These are phyloP conservation scores for Parasitella parasitica DNA, from an alignment of 371 early-diverging fungal genomes.

Conservation along the genomic window DNA sequence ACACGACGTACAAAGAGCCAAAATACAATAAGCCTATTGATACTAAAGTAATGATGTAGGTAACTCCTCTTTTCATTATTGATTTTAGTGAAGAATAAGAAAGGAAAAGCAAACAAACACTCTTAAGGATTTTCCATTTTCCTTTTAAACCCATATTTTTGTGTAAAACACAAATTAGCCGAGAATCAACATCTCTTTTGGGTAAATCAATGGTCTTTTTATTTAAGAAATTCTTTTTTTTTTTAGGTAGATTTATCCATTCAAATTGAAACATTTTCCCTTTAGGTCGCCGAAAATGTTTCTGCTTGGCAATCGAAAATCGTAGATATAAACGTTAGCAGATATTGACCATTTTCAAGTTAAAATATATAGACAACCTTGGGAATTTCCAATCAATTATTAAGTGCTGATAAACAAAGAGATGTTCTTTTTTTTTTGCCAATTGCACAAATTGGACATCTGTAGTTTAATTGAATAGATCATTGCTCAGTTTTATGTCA, in stretches of 20 bases:
- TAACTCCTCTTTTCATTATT: constrained; percentile 20
- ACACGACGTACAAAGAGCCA: constrained; percentile 21
- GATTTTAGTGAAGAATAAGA: background rate
- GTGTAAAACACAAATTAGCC: constrained; percentile 7
- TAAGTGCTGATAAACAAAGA: background rate
- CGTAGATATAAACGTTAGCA: no score
- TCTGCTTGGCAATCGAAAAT: background rate
- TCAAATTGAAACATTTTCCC: background rate
- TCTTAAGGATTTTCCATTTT: background rate
- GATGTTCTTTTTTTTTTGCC: background rate
- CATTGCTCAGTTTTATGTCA: constrained; percentile 3
- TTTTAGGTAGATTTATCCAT: no score
- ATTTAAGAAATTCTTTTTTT: no score
- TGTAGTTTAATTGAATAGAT: background rate
- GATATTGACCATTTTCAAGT: no score
- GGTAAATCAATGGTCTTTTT: background rate
- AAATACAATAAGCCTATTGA: constrained; percentile 11
- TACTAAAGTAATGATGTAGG: constrained; percentile 12
- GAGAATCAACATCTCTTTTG: background rate
- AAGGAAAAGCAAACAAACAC: background rate
- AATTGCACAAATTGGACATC: background rate
- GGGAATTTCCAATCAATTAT: background rate
- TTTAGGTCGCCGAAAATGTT: constrained; percentile 1
- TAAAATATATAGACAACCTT: no score
- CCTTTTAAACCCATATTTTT: background rate